Conservation (phyloP, 2,329 filamentous ascomycete genomes). For the Alternaria consortialis region DNA sequence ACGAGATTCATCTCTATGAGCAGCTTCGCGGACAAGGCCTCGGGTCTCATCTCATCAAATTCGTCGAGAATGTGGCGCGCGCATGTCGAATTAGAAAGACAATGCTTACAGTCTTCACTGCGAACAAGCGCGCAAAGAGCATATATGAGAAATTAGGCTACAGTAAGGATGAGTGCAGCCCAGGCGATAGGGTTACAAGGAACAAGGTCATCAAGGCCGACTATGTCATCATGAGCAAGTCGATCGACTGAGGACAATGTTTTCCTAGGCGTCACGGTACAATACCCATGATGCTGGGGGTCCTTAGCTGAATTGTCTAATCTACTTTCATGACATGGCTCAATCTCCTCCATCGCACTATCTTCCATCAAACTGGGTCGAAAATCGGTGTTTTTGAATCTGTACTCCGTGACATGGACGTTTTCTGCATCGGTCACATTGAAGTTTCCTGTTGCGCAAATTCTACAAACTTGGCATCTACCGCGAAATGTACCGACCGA, state of each 20-base stretch:
- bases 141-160: constrained; percentile 72
- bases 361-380: too few relatives aligned
- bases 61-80: constrained; percentile 63
- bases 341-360: too few relatives aligned
- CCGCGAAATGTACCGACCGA: too few relatives aligned
- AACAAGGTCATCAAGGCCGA: constrained; percentile 32
- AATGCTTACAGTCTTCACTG: constrained; percentile 77
- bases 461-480: too few relatives aligned
- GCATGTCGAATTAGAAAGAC: constrained; percentile 68
- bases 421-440: too few relatives aligned
- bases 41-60: constrained; percentile 66
- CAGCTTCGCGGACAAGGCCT: constrained; percentile 69
- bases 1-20: constrained; percentile 75
- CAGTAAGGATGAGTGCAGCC: constrained; percentile 62
- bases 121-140: constrained; percentile 64
- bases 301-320: too few relatives aligned
- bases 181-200: constrained; percentile 53
- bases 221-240: constrained; percentile 42
- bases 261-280: not conserved
- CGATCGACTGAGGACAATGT: not conserved
- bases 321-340: too few relatives aligned
- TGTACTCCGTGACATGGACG: too few relatives aligned
- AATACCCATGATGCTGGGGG: not conserved
- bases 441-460: too few relatives aligned
- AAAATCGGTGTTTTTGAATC: too few relatives aligned